phyloP scores from a whole-genome alignment of 352 stramenopile genomes.

The Phytophthora pisi region DNA sequence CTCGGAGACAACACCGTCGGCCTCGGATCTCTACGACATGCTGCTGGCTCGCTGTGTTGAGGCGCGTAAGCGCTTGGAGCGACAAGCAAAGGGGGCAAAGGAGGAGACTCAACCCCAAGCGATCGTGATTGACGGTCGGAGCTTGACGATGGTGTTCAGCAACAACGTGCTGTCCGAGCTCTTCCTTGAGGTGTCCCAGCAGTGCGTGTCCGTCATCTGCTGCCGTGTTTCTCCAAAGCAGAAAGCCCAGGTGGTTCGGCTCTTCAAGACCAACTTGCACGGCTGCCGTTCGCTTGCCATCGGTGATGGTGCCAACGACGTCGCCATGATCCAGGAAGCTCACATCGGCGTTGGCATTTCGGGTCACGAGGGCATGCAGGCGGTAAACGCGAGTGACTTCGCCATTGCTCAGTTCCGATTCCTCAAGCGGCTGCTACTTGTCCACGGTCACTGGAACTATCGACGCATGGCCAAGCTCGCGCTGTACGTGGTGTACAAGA shows the following conservation, averaged over 20 bases:
- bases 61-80: conserved; percentile 44
- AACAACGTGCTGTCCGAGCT: conserved; percentile 73
- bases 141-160: conserved; percentile 79
- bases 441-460: conserved; percentile 99
- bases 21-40: conserved; percentile 67
- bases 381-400: conserved; percentile 98
- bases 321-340: conserved; percentile 99
- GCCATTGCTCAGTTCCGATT: conserved; percentile 98
- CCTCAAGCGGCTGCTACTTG: conserved; percentile 94
- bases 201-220: conserved; percentile 89
- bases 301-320: conserved; percentile 99
- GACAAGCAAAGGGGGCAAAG: conserved; percentile 15
- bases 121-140: conserved; percentile 79
- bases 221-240: conserved; percentile 93
- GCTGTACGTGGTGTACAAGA: conserved; percentile 99
- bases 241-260: conserved; percentile 89
- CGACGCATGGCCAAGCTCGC: conserved; percentile 95
- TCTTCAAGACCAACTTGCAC: conserved; percentile 87
- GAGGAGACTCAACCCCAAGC: conserved; percentile 38
- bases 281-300: conserved; percentile 94
- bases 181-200: conserved; percentile 86
- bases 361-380: conserved; percentile 98
- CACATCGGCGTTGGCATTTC: conserved; percentile 99
- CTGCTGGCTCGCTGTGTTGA: conserved; percentile 53
- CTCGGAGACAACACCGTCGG: conserved; percentile 56